Evolutionary conservation across 306 rosid species (phyloP).

Genomic region (Citrullus colocynthis): DNA sequence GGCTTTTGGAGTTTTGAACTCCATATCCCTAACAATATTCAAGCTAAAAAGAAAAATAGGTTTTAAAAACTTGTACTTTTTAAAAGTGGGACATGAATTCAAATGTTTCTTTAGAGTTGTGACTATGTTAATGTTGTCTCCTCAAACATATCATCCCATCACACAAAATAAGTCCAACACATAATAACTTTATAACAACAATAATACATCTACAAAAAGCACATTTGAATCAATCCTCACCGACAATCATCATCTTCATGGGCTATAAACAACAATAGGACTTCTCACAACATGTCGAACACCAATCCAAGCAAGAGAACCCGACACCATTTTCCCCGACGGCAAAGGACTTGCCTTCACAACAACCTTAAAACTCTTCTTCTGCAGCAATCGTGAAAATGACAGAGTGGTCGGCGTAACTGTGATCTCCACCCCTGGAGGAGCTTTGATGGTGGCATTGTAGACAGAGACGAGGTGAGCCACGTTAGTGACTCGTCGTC

Average conservation of each 20-base stretch:
- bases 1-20: too few species aligned
- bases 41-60: too few species aligned
- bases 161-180: not conserved
- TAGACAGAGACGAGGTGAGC: conserved; percentile 40
- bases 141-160: not conserved
- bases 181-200: not conserved
- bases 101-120: too few species aligned
- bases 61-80: too few species aligned
- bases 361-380: conserved; percentile 54
- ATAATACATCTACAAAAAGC: not conserved
- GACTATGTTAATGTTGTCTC: too few species aligned
- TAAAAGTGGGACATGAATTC: too few species aligned
- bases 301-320: conserved; percentile 50
- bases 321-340: conserved; percentile 32
- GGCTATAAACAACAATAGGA: conserved; percentile 55
- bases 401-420: conserved; percentile 38
- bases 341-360: conserved; percentile 49
- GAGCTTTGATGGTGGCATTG: conserved; percentile 45
- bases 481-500: conserved; percentile 65
- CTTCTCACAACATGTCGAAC: conserved; percentile 43
- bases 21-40: too few species aligned
- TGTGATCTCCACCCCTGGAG: conserved; percentile 45
- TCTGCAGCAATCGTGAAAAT: conserved; percentile 36
- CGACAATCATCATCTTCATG: not conserved
- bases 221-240: not conserved